Conservation (phyloP, 2,329 filamentous ascomycete genomes). For the Penicillium sp. region DNA sequence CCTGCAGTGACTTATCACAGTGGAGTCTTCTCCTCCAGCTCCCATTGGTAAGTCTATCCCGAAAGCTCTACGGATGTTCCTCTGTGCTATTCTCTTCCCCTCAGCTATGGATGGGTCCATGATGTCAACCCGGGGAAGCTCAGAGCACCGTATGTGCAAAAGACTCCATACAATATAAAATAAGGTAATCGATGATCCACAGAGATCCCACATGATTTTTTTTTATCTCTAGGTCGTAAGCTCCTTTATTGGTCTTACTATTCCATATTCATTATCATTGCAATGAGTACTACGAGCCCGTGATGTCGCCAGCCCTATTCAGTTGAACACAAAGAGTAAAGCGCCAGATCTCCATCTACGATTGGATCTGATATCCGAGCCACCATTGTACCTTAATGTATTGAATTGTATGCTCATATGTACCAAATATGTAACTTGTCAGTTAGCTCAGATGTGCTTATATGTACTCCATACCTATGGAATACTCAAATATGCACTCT, state of each 20-base stretch:
- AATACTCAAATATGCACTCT: too few relatives aligned
- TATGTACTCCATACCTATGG: too few relatives aligned
- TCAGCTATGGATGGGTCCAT: background rate
- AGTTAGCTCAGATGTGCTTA: too few relatives aligned
- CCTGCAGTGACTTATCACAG: constrained; percentile 9
- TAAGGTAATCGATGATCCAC: background rate
- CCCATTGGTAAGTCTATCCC: background rate
- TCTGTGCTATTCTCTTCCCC: background rate
- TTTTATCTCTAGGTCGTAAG: background rate
- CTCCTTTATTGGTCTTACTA: background rate
- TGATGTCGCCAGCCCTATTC: background rate
- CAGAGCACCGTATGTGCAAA: background rate
- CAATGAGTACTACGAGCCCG: background rate
- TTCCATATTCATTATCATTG: too few relatives aligned
- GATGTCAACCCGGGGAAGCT: constrained; percentile 6
- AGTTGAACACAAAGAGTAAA: background rate
- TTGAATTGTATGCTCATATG: too few relatives aligned
- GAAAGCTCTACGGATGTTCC: background rate
- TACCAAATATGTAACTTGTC: background rate
- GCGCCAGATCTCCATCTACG: background rate
- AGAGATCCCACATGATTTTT: background rate
- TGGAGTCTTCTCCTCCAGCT: background rate
- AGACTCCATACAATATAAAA: background rate
- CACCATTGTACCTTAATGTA: background rate
- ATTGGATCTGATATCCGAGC: background rate